Evolutionary conservation across 495 filamentous ascomycete genomes (phyloP).

Genomic region (Tuber brumale): DNA sequence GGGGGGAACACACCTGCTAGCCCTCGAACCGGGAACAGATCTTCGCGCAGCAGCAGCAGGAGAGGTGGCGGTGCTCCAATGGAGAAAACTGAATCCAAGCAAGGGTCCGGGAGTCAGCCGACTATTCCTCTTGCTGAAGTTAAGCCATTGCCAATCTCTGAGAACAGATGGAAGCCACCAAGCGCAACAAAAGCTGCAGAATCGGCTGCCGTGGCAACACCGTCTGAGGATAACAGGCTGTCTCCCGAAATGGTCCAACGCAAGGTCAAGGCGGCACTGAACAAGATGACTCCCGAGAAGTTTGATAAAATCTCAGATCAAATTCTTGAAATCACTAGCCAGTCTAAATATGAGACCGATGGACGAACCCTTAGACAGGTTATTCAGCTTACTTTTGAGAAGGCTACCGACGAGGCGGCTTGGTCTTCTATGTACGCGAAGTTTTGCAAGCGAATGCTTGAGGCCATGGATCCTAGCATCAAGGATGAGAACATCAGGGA

Average conservation of each 20-base stretch:
- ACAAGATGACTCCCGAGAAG: slow-evolving; percentile 99
- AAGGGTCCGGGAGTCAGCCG: slow-evolving; percentile 62
- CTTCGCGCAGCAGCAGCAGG: slow-evolving; percentile 58
- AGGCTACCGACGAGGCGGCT: slow-evolving; percentile 96
- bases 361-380: slow-evolving; percentile 93
- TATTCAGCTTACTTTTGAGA: slow-evolving; percentile 98
- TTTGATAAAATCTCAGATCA: slow-evolving; percentile 93
- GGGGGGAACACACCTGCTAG: slow-evolving; percentile 48
- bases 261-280: slow-evolving; percentile 95
- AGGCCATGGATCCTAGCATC: slow-evolving; percentile 90
- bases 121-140: slow-evolving; percentile 87
- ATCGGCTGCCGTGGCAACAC: slow-evolving; percentile 51
- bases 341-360: slow-evolving; percentile 92
- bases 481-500: slow-evolving; percentile 89
- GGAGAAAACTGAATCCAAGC: slow-evolving; percentile 52
- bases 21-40: slow-evolving; percentile 51
- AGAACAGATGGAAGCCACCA: slow-evolving; percentile 82
- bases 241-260: slow-evolving; percentile 91
- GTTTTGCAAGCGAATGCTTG: slow-evolving; percentile 96
- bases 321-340: slow-evolving; percentile 83
- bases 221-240: slow-evolving; percentile 55
- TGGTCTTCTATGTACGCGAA: slow-evolving; percentile 99
- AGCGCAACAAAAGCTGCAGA: slow-evolving; percentile 54
- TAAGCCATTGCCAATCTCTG: slow-evolving; percentile 64
- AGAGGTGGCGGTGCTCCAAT: slow-evolving; percentile 45